phyloP scores from a whole-genome alignment of 176 grass and related monocot genomes.

The Alloteropsis semialata region DNA sequence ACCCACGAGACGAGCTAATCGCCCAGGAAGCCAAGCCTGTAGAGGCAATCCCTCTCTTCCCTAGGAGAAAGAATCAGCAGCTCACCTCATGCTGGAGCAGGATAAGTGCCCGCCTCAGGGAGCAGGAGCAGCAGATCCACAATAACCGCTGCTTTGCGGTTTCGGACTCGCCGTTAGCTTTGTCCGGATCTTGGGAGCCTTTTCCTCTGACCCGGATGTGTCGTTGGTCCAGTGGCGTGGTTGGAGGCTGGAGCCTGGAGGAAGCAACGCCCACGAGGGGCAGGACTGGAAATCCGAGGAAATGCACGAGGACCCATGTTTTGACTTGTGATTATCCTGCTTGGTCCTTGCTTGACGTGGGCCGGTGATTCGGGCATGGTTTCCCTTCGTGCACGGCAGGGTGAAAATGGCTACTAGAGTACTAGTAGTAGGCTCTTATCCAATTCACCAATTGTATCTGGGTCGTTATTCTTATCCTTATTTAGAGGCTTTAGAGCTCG shows the following conservation, averaged over 20 bases:
- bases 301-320: neutral
- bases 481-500: neutral
- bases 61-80: neutral
- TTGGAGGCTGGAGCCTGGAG: neutral
- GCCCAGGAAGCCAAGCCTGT: neutral
- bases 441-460: no score
- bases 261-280: slow-evolving; percentile 26
- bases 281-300: neutral
- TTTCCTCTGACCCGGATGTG: slow-evolving; percentile 9
- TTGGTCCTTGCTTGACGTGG: neutral
- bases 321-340: slow-evolving; percentile 9
- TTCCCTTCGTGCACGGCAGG: neutral
- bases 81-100: slow-evolving; percentile 39
- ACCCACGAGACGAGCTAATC: neutral
- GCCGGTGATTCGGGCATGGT: neutral
- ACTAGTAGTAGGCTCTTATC: no score
- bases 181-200: neutral
- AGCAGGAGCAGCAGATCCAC: slow-evolving; percentile 24
- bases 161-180: neutral
- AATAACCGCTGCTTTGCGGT: slow-evolving; percentile 6
- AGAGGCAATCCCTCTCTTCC: neutral
- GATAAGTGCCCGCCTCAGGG: neutral
- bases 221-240: neutral
- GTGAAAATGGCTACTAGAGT: neutral
- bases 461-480: neutral